Conservation (phyloP, 1,139 yeast genomes). For the Saccharomyces hybrid region DNA sequence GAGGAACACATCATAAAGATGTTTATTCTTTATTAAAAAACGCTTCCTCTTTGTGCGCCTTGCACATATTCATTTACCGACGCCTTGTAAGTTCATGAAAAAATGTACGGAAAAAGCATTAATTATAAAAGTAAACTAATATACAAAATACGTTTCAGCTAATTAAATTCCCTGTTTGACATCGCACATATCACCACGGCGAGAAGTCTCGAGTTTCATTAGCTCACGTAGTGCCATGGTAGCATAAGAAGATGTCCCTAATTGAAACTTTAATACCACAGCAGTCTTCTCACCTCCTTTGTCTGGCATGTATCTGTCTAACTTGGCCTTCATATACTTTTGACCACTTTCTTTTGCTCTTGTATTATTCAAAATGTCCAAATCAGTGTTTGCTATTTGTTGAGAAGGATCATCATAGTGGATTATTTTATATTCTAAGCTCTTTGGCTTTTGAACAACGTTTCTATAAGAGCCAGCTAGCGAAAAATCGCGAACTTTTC, state of each 20-base stretch:
- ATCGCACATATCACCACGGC: constrained; percentile 47
- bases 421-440: constrained; percentile 56
- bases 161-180: constrained; percentile 16
- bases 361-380: constrained; percentile 52
- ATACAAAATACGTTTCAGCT: background rate
- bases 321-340: constrained; percentile 28
- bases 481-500: constrained; percentile 82
- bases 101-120: too few species aligned
- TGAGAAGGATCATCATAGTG: constrained; percentile 56
- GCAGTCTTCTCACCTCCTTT: constrained; percentile 55
- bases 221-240: constrained; percentile 95
- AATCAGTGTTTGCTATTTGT: constrained; percentile 73
- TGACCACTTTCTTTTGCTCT: constrained; percentile 31
- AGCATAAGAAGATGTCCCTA: constrained; percentile 88
- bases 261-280: constrained; percentile 63
- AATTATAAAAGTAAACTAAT: background rate
- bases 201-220: constrained; percentile 74
- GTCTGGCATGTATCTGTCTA: constrained; percentile 33
- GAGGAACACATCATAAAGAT: background rate
- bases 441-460: constrained; percentile 59
- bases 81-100: background rate
- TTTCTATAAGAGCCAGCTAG: constrained; percentile 84
- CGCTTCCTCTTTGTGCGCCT: background rate
- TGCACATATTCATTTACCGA: background rate
- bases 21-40: background rate